phyloP scores from a whole-genome alignment of 2,329 filamentous ascomycete species.

The Diaporthe humulicola region DNA sequence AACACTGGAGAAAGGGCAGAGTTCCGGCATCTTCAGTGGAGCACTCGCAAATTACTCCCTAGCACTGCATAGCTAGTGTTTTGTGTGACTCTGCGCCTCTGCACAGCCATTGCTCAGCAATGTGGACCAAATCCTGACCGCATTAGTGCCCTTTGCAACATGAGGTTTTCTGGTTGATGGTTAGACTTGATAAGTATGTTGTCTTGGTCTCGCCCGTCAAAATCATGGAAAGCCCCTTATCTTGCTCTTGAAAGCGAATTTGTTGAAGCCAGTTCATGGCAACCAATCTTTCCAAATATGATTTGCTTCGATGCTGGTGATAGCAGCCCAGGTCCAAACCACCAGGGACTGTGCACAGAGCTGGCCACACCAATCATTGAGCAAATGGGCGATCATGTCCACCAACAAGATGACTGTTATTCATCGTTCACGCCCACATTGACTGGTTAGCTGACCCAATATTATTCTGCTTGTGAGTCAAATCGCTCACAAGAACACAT shows the following conservation, averaged over 20 bases:
- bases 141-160: neutral
- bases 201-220: neutral
- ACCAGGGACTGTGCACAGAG: neutral
- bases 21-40: neutral
- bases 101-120: neutral
- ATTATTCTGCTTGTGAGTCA: neutral
- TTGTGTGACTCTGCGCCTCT: conserved; percentile 1
- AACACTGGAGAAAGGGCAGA: neutral
- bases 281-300: neutral
- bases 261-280: neutral
- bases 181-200: neutral
- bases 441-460: neutral
- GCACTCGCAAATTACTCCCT: neutral
- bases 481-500: neutral
- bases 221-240: neutral
- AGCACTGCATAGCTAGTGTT: neutral
- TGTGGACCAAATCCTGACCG: neutral
- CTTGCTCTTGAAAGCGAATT: neutral
- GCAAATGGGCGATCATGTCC: neutral
- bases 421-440: neutral
- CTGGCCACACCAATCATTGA: neutral
- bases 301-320: neutral
- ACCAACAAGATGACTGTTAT: neutral
- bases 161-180: neutral
- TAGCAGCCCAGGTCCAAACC: neutral